Evolutionary conservation across 2,329 filamentous ascomycete species (phyloP).

Genomic region (Gnomoniopsis smithogilvyi): DNA sequence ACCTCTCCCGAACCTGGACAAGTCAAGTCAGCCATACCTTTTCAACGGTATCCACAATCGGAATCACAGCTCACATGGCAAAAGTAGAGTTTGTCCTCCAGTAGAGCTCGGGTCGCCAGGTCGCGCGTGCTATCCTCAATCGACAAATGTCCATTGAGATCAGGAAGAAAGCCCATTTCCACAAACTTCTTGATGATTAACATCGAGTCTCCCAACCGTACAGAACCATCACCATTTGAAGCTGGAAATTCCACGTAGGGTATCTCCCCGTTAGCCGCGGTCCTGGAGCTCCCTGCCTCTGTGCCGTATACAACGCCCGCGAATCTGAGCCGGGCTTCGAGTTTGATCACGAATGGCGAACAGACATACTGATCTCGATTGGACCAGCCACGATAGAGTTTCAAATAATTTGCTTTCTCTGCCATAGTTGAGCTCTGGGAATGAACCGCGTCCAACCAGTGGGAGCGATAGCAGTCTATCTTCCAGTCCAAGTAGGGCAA

Average conservation of each 20-base stretch:
- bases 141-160: conserved; percentile 45
- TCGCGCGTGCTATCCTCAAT: conserved; percentile 42
- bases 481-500: not conserved
- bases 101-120: conserved; percentile 47
- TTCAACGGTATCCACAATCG: too few relatives aligned
- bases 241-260: conserved; percentile 46
- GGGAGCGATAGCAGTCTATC: not conserved
- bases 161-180: conserved; percentile 36
- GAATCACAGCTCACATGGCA: conserved; percentile 41
- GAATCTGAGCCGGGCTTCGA: conserved; percentile 60
- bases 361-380: conserved; percentile 42
- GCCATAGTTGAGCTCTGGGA: not conserved
- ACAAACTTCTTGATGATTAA: conserved; percentile 50
- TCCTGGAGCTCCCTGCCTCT: conserved; percentile 39
- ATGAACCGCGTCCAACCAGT: not conserved
- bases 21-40: not conserved
- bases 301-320: conserved; percentile 42
- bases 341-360: conserved; percentile 62
- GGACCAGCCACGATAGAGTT: conserved; percentile 49
- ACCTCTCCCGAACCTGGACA: conserved; percentile 47
- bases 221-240: not conserved
- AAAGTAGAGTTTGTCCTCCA: conserved; percentile 62
- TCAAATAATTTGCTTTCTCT: conserved; percentile 23
- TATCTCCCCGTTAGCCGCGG: conserved; percentile 56
- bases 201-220: conserved; percentile 46